Evolutionary conservation across 1,284 basidiomycete genomes (phyloP).

Genomic region (Rhizopogon hawkerae): DNA sequence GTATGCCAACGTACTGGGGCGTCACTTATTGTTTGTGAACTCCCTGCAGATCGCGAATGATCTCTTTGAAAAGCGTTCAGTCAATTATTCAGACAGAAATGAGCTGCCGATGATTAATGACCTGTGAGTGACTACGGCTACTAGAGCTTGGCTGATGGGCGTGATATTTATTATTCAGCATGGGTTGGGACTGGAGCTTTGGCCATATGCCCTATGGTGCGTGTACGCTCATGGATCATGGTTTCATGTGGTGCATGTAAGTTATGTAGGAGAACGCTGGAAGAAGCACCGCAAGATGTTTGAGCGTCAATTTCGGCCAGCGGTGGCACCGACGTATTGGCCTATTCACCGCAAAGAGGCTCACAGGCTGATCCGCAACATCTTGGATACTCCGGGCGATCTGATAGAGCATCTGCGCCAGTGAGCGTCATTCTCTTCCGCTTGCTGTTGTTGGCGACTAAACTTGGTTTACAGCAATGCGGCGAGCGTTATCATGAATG

Average conservation of each 20-base stretch:
- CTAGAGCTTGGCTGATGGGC: background rate
- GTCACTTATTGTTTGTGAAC: slow-evolving; percentile 26
- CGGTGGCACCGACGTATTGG: slow-evolving; percentile 30
- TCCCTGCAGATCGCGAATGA: slow-evolving; percentile 28
- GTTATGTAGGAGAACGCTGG: slow-evolving; percentile 35
- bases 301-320: slow-evolving; percentile 36
- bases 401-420: slow-evolving; percentile 37
- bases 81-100: slow-evolving; percentile 27
- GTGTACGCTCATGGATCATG: slow-evolving; percentile 2
- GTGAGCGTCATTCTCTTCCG: slow-evolving; percentile 23
- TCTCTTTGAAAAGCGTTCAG: slow-evolving; percentile 28
- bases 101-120: slow-evolving; percentile 26
- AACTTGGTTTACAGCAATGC: slow-evolving; percentile 28
- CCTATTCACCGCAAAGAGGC: slow-evolving; percentile 33
- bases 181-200: slow-evolving; percentile 47
- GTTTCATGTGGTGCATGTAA: background rate
- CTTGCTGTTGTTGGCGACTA: background rate
- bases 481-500: slow-evolving; percentile 32
- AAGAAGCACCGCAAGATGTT: slow-evolving; percentile 41
- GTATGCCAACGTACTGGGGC: slow-evolving; percentile 24
- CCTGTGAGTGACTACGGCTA: slow-evolving; percentile 14
- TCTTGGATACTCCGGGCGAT: slow-evolving; percentile 31
- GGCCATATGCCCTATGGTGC: slow-evolving; percentile 43
- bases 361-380: slow-evolving; percentile 30
- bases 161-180: slow-evolving; percentile 21